phyloP scores from a whole-genome alignment of 441 rosid species.

The Croton setiger region DNA sequence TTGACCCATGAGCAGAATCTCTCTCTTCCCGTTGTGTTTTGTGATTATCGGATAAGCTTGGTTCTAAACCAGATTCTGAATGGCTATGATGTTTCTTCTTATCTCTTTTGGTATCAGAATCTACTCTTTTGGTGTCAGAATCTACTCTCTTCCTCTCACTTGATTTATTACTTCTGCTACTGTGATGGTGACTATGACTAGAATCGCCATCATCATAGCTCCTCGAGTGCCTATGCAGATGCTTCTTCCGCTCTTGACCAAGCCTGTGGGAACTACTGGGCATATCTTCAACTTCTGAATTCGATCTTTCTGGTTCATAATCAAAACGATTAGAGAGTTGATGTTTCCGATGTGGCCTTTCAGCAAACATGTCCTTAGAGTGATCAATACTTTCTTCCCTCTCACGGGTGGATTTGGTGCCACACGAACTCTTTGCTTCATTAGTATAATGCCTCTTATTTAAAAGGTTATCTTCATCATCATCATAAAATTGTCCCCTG shows the following conservation, averaged over 20 bases:
- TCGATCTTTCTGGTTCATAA: constrained; percentile 31
- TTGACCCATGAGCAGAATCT: constrained; percentile 25
- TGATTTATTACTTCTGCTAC: constrained; percentile 17
- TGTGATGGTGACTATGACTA: constrained; percentile 24
- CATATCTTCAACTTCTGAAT: constrained; percentile 37
- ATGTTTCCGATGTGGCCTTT: constrained; percentile 20
- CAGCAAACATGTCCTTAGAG: constrained; percentile 31
- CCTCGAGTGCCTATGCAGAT: constrained; percentile 23
- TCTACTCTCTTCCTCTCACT: constrained; percentile 29
- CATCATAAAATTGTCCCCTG: constrained; percentile 28
- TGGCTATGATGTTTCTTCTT: constrained; percentile 25
- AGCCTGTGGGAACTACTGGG: constrained; percentile 32
- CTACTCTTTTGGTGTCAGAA: constrained; percentile 23
- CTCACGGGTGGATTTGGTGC: constrained; percentile 8
- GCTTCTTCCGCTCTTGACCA: constrained; percentile 28
- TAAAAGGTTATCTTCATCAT: constrained; percentile 1
- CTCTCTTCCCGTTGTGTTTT: constrained; percentile 1
- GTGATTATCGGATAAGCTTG: constrained; percentile 7
- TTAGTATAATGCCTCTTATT: constrained; percentile 11
- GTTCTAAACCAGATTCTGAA: constrained; percentile 15
- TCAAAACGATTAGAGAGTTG: constrained; percentile 3
- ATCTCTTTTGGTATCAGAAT: constrained; percentile 20
- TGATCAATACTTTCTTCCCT: constrained; percentile 26
- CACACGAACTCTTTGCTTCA: constrained; percentile 27
- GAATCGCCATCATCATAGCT: constrained; percentile 29